phyloP scores from a whole-genome alignment of 1,139 yeast species.

The Lodderomyces pseudojiufengensis region DNA sequence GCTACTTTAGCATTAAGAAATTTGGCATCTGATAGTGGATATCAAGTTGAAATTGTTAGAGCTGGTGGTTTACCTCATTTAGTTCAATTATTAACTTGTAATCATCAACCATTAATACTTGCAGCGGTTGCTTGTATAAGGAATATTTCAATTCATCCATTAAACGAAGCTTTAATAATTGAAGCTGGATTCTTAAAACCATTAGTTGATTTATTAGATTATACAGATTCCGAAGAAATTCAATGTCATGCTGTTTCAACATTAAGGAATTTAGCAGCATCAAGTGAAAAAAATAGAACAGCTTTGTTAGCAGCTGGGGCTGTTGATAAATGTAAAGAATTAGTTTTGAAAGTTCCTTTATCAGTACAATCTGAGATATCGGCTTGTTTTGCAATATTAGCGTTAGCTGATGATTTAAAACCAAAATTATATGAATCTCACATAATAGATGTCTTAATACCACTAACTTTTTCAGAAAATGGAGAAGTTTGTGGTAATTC shows the following conservation, averaged over 20 bases:
- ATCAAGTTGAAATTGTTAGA: constrained; percentile 92
- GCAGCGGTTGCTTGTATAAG: constrained; percentile 99
- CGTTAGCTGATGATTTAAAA: constrained; percentile 93
- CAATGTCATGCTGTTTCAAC: constrained; percentile 98
- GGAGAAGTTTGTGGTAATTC: constrained; percentile 98
- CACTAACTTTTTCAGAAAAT: constrained; percentile 81
- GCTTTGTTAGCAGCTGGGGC: constrained; percentile 95
- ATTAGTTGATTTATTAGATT: constrained; percentile 77
- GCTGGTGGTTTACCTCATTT: constrained; percentile 94
- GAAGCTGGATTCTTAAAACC: constrained; percentile 96
- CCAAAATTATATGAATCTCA: constrained; percentile 79
- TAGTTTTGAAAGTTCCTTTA: constrained; percentile 80
- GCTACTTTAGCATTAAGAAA: constrained; percentile 95
- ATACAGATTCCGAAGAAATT: constrained; percentile 87
- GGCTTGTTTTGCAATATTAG: constrained; percentile 95
- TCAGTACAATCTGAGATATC: constrained; percentile 93
- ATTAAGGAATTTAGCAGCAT: constrained; percentile 91
- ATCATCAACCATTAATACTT: constrained; percentile 86
- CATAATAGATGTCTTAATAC: constrained; percentile 83
- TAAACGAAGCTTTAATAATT: constrained; percentile 90
- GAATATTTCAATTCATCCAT: constrained; percentile 93
- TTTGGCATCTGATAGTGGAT: constrained; percentile 88
- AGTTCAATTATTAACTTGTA: constrained; percentile 80
- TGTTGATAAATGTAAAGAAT: constrained; percentile 85
- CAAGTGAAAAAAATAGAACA: constrained; percentile 86